Conservation (phyloP, 2,329 filamentous ascomycete species). For the Cadophora malorum region DNA sequence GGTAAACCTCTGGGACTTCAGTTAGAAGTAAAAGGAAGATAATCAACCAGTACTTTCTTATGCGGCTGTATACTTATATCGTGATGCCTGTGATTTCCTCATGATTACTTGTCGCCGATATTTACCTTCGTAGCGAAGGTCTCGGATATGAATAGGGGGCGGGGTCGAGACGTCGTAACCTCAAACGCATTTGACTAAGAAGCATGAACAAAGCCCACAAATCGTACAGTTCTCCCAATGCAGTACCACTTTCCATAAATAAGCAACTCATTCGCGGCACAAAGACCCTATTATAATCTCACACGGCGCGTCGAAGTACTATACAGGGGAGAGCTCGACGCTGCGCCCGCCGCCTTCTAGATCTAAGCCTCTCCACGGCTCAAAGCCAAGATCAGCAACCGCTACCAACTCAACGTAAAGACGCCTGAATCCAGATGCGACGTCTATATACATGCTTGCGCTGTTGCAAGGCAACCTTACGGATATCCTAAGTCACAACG, state of each 20-base stretch:
- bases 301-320: slow-evolving; percentile 15
- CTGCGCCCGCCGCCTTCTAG: slow-evolving; percentile 25
- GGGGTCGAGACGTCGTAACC: slow-evolving; percentile 11
- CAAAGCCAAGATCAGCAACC: slow-evolving; percentile 36
- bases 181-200: neutral
- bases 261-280: slow-evolving; percentile 18
- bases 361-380: slow-evolving; percentile 32
- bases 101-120: neutral
- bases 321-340: slow-evolving; percentile 13
- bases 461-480: slow-evolving; percentile 36
- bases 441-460: slow-evolving; percentile 22
- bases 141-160: slow-evolving; percentile 17
- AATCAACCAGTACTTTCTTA: neutral
- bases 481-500: slow-evolving; percentile 30
- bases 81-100: neutral
- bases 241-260: neutral
- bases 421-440: slow-evolving; percentile 12
- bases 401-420: slow-evolving; percentile 10
- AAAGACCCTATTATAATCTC: neutral
- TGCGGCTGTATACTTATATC: neutral
- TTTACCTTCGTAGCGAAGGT: slow-evolving; percentile 7
- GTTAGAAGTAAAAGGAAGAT: slow-evolving; percentile 18
- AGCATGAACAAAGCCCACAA: neutral
- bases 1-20: slow-evolving; percentile 67
- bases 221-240: neutral